phyloP scores from a whole-genome alignment of 148 eudicot genomes.

The Spergularia bocconei region DNA sequence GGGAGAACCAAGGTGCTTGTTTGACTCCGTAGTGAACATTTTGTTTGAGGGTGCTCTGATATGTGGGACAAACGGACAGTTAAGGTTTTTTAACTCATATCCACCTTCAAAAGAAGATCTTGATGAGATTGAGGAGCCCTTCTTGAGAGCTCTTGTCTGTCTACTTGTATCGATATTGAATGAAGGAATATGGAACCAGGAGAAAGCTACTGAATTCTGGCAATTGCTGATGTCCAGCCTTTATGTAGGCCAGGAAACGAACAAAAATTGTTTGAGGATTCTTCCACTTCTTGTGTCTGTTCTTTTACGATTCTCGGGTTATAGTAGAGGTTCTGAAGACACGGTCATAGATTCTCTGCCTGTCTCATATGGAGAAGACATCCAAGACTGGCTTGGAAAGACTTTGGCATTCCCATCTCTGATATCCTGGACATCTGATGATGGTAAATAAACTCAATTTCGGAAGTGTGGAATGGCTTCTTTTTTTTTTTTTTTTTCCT shows the following conservation, averaged over 20 bases:
- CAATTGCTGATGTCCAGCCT: conserved; percentile 61
- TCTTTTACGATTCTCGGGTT: conserved; percentile 51
- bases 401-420: conserved; percentile 56
- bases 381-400: conserved; percentile 75
- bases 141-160: conserved; percentile 67
- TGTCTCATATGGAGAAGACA: conserved; percentile 36
- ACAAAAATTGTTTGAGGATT: conserved; percentile 62
- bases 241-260: conserved; percentile 54
- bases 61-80: conserved; percentile 43
- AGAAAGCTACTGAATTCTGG: conserved; percentile 47
- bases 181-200: conserved; percentile 59
- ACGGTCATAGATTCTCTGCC: conserved; percentile 30
- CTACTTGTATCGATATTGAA: conserved; percentile 49
- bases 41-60: conserved; percentile 85
- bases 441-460: conserved; percentile 45
- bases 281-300: conserved; percentile 58
- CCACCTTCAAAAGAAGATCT: conserved; percentile 56
- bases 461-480: background rate
- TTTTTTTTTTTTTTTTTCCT: background rate
- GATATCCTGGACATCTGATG: conserved; percentile 63
- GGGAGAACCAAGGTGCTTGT: conserved; percentile 27
- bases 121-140: conserved; percentile 62
- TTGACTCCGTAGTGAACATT: conserved; percentile 51
- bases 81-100: conserved; percentile 47
- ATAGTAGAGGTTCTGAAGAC: conserved; percentile 27